These are phyloP conservation scores for Botrytis galanthina DNA, from an alignment of 2,329 filamentous ascomycete species.

Conservation along the genomic window DNA sequence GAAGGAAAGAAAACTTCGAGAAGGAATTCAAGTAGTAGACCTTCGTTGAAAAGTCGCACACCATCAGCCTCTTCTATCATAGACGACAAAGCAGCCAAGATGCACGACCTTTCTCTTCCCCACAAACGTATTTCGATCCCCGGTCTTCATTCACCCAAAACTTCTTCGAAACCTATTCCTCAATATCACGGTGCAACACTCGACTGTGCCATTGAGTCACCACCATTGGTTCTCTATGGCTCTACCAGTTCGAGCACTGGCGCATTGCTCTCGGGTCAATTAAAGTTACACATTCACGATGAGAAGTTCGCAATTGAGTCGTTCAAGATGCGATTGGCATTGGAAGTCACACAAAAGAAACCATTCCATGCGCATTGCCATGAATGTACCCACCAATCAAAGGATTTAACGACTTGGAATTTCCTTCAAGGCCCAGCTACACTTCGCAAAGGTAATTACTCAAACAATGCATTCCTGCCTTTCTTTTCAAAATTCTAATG, in stretches of 20 bases:
- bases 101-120: constrained; percentile 26
- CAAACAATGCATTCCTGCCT: constrained; percentile 20
- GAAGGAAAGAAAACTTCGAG: constrained; percentile 13
- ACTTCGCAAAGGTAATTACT: constrained; percentile 49
- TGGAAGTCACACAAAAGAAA: constrained; percentile 73
- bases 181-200: constrained; percentile 29
- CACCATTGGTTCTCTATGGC: constrained; percentile 72
- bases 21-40: constrained; percentile 6
- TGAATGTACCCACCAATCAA: constrained; percentile 70
- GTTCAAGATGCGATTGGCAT: constrained; percentile 69
- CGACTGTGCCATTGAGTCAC: constrained; percentile 51
- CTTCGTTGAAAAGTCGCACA: constrained; percentile 14
- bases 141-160: constrained; percentile 31
- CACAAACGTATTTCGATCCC: constrained; percentile 35
- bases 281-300: constrained; percentile 71
- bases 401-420: constrained; percentile 75
- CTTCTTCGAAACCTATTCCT: constrained; percentile 29
- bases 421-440: constrained; percentile 61
- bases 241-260: constrained; percentile 72
- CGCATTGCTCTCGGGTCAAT: constrained; percentile 78
- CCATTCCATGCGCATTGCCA: constrained; percentile 77
- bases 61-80: constrained; percentile 18
- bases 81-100: constrained; percentile 24
- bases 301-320: constrained; percentile 64
- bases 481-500: neutral